Evolutionary conservation across 352 stramenopile species (phyloP), one percentile per base, ranked within the genome.

Genomic region (Pythium aquatile): DNA sequence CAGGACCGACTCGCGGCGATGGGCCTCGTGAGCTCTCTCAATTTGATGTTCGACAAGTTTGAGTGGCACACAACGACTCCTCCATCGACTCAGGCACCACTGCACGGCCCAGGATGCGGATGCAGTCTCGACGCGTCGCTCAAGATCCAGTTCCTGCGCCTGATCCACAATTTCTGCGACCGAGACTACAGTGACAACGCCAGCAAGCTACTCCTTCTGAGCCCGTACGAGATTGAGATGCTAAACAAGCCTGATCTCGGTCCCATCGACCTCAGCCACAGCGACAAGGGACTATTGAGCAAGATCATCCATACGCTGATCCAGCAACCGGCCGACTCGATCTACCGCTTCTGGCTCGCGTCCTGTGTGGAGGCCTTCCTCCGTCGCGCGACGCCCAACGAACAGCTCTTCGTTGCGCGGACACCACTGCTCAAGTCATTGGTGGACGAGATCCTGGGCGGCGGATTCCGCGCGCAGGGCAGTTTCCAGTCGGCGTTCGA

Each of bases 101-200:
- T 94, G 1, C 85, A 94, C 53, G 85, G 85, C 7, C 85, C 85
- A 29, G 85, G 83, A 1, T 98, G 96, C 58, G 94, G 98, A 59
- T 99, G 96, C 76, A 98, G 94, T 64, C 78, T 97, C 33, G 95
- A 98, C 55, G 95, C 85, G 42, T 97, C 93, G 16, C 67, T 98
- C 20, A 95, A 97, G 70, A 97, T 99, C 44, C 96, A 98, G 74
- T 98, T 97, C 63, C 72, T 99, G 58, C 81, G 96, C 2, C 66
- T 98, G 11, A 90, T 99, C 42, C 96, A 98, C 76, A 98, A 98
- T 61, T 98, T 98, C 61, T 98, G 95, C 58, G 96, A 99, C 60
- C 87, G 93, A 17, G 95, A 98, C 55, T 96, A 90, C 68, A 90
- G 88, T 29, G 79, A 92, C 54, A 91, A 91, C 42, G 73, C 72